A percentile compares a stretch with the other conserved stretches of the same genome.
These are phyloP conservation scores for Pichia heedii DNA, from an alignment of 805 yeast species.

Conservation along the genomic window DNA sequence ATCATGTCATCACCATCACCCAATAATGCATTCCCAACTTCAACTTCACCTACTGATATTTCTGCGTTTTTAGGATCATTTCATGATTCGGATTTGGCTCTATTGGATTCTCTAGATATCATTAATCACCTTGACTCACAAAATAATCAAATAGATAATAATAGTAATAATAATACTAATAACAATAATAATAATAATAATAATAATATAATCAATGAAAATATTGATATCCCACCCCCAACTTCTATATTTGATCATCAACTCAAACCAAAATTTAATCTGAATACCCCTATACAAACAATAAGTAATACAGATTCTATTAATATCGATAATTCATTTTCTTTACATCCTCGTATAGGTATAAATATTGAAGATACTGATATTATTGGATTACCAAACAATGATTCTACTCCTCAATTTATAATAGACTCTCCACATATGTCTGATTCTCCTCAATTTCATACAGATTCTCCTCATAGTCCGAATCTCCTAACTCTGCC, in stretches of 20 bases:
- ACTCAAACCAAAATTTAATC: too few relatives aligned
- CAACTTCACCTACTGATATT: background rate
- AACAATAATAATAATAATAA: background rate
- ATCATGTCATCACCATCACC: too few relatives aligned
- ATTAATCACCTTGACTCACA: background rate
- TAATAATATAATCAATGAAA: background rate
- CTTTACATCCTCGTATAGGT: background rate
- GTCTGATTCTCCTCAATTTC: too few relatives aligned
- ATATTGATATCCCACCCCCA: background rate
- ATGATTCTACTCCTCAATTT: background rate
- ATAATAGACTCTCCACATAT: too few relatives aligned
- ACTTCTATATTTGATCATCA: background rate
- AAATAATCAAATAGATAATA: too few relatives aligned
- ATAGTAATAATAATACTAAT: background rate
- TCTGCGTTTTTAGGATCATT: background rate
- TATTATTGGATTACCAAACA: background rate
- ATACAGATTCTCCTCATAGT: too few relatives aligned
- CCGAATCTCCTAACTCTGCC: background rate
- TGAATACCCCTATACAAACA: background rate
- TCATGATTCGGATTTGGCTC: background rate
- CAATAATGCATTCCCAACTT: background rate
- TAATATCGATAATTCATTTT: background rate
- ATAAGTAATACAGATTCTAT: background rate
- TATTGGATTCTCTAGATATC: background rate
- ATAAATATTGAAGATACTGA: conserved; percentile 18